Percentiles rank a stretch among this genome's conserved stretches.
Evolutionary conservation across 106 monocot species (phyloP).

Genomic region (Allium cepa): DNA sequence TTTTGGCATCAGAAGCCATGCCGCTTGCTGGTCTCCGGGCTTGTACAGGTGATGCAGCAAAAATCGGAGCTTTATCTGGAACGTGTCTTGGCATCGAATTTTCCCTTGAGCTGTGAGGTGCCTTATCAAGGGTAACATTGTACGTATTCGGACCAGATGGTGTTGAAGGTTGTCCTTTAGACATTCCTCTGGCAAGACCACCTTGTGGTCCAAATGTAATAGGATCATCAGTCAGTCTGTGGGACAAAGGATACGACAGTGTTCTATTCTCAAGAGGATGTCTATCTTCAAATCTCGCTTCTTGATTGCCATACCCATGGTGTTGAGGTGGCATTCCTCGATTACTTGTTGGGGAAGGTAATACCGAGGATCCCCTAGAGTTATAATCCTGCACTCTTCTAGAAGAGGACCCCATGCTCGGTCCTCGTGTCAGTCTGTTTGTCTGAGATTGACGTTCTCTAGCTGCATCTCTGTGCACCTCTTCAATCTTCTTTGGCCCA

Average conservation of each 20-base stretch:
- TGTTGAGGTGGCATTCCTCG: conserved; percentile 22
- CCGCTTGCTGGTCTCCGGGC: conserved; percentile 17
- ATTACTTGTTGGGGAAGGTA: conserved; percentile 51
- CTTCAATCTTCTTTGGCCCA: conserved; percentile 96
- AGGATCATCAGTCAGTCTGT: conserved; percentile 35
- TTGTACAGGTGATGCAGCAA: conserved; percentile 7
- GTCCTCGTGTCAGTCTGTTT: conserved; percentile 50
- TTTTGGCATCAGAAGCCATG: conserved; percentile 28
- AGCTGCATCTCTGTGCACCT: conserved; percentile 92
- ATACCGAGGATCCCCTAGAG: conserved; percentile 28
- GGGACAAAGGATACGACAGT: conserved; percentile 56
- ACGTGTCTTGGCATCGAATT: conserved; percentile 13
- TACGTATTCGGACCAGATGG: conserved; percentile 40
- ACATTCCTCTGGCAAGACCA: conserved; percentile 90
- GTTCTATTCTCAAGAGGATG: conserved; percentile 49
- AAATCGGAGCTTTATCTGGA: conserved; percentile 15
- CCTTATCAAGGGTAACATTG: conserved; percentile 11
- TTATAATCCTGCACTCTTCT: conserved; percentile 64
- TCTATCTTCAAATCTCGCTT: conserved; percentile 55
- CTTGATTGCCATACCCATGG: conserved; percentile 42
- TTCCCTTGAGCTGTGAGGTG: conserved; percentile 18
- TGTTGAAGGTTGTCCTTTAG: conserved; percentile 51
- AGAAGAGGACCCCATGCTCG: conserved; percentile 28
- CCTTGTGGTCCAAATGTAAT: conserved; percentile 93
- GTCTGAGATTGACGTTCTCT: conserved; percentile 84